phyloP scores from a whole-genome alignment of 2,329 filamentous ascomycete genomes.

The Scleromitrula shiraiana region DNA sequence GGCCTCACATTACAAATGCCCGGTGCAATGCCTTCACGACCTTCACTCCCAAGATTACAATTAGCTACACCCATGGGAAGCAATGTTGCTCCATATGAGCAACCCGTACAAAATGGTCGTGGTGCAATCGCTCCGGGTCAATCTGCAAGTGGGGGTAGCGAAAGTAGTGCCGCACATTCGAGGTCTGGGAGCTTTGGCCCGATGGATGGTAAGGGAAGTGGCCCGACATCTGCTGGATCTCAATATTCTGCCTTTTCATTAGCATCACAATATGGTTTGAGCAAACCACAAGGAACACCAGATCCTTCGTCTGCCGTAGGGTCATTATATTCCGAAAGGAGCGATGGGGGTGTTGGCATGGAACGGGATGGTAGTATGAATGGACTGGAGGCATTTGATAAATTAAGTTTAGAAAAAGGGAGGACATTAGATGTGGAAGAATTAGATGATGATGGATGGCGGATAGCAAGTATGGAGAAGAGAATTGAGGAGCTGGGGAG shows the following conservation, averaged over 20 bases:
- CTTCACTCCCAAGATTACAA: conserved; percentile 69
- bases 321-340: conserved; percentile 73
- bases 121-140: conserved; percentile 45
- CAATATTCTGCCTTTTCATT: conserved; percentile 80
- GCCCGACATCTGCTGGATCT: conserved; percentile 79
- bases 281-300: conserved; percentile 59
- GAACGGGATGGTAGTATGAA: conserved; percentile 76
- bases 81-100: conserved; percentile 63
- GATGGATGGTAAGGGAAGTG: conserved; percentile 66
- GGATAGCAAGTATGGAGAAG: conserved; percentile 81
- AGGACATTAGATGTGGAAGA: conserved; percentile 86
- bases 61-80: conserved; percentile 85
- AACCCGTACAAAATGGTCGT: conserved; percentile 35
- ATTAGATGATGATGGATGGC: conserved; percentile 90
- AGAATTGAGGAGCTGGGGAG: conserved; percentile 83
- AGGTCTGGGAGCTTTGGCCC: conserved; percentile 77
- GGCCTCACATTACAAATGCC: conserved; percentile 27
- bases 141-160: conserved; percentile 70
- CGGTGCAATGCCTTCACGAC: conserved; percentile 30
- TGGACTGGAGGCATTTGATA: conserved; percentile 68
- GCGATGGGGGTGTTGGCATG: conserved; percentile 68
- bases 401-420: conserved; percentile 73
- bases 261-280: conserved; percentile 63
- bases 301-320: conserved; percentile 86
- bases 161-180: conserved; percentile 71